phyloP scores from a whole-genome alignment of 306 rosid species.

The Sicyos edulis region DNA sequence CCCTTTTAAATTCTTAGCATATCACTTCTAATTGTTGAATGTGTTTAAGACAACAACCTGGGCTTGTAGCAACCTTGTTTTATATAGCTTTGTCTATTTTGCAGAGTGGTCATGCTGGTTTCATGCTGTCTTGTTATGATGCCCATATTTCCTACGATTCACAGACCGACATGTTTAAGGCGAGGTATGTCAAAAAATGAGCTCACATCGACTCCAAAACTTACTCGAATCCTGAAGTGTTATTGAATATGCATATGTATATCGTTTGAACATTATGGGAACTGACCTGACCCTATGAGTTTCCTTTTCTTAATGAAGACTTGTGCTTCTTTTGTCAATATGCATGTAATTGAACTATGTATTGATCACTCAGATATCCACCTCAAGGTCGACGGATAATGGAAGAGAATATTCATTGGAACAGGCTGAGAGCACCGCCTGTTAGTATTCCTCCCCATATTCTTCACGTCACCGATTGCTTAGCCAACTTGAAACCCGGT shows the following conservation, averaged over 20 bases:
- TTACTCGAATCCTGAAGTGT: background rate
- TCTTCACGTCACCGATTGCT: constrained; percentile 67
- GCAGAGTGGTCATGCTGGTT: constrained; percentile 93
- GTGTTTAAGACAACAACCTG: background rate
- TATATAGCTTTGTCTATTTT: background rate
- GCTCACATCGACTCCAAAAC: background rate
- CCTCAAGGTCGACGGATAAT: constrained; percentile 64
- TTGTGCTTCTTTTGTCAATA: background rate
- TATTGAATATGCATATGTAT: background rate
- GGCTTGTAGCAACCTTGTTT: background rate
- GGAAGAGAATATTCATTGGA: constrained; percentile 77
- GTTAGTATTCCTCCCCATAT: constrained; percentile 47
- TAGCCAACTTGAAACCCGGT: constrained; percentile 61
- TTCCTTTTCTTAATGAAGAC: background rate
- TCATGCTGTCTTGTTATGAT: constrained; percentile 89
- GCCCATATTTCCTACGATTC: constrained; percentile 72
- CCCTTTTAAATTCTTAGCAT: background rate
- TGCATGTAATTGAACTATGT: background rate
- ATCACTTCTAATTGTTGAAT: constrained; percentile 2
- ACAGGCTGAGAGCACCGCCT: constrained; percentile 71
- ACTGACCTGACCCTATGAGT: background rate
- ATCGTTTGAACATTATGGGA: background rate
- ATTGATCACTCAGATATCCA: constrained; percentile 50
- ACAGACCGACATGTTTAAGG: constrained; percentile 53
- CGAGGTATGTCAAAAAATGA: constrained; percentile 52